A percentile compares a stretch with the other conserved stretches of the same genome.
phyloP scores from a whole-genome alignment of 2,329 filamentous ascomycete genomes.

The Rutstroemia sp. region DNA sequence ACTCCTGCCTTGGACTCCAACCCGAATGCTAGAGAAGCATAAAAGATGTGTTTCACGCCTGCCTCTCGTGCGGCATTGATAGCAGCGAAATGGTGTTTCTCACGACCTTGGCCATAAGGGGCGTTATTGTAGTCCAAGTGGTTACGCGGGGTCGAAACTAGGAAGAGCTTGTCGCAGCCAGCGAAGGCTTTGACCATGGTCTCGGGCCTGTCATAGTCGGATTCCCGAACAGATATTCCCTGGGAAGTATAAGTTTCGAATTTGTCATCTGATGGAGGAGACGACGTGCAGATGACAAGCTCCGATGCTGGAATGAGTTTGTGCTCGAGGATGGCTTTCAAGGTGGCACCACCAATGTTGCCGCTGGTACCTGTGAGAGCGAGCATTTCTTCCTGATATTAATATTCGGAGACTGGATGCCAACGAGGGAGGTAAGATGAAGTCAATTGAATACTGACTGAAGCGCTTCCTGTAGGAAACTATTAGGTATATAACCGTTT shows the following conservation, averaged over 20 bases:
- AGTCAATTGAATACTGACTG: too few relatives aligned
- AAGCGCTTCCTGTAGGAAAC: too few relatives aligned
- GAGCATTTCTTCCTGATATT: constrained; percentile 2
- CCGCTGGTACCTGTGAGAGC: constrained; percentile 13
- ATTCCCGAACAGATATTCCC: constrained; percentile 10
- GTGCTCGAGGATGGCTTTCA: constrained; percentile 11
- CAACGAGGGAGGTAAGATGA: too few relatives aligned
- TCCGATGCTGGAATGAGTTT: constrained; percentile 4
- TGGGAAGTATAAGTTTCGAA: constrained; percentile 26
- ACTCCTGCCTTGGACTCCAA: constrained; percentile 12
- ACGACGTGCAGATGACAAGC: constrained; percentile 15
- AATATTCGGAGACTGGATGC: too few relatives aligned
- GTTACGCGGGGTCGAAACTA: constrained; percentile 24
- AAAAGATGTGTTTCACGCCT: constrained; percentile 31
- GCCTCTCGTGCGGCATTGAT: constrained; percentile 28
- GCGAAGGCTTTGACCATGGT: constrained; percentile 8
- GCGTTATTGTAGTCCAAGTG: constrained; percentile 35
- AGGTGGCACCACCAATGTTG: constrained; percentile 13
- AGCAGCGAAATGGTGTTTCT: constrained; percentile 16
- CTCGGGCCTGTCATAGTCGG: constrained; percentile 8
- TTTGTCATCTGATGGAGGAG: constrained; percentile 26
- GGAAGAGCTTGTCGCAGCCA: constrained; percentile 27
- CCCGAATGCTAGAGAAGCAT: constrained; percentile 27
- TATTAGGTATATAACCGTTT: too few relatives aligned
- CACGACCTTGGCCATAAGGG: constrained; percentile 20